A percentile compares a stretch with the other conserved stretches of the same genome.
These are phyloP conservation scores for Claviceps spartinae DNA, from an alignment of 2,329 filamentous ascomycete species.

Conservation along the genomic window DNA sequence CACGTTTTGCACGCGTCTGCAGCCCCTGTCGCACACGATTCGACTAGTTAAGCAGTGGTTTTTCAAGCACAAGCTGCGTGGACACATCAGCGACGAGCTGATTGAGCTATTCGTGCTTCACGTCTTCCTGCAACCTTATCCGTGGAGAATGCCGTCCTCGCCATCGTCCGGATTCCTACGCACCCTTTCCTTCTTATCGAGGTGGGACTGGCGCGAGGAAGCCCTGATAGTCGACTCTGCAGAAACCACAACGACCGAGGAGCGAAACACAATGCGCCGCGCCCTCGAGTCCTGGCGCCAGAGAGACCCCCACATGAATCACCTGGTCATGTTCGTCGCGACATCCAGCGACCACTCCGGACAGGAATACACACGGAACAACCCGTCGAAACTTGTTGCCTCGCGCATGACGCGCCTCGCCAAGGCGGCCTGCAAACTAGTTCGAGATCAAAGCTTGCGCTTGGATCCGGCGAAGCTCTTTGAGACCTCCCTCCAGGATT, in stretches of 20 bases:
- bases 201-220: conserved; percentile 84
- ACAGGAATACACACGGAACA: conserved; percentile 59
- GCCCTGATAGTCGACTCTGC: conserved; percentile 65
- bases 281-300: conserved; percentile 75
- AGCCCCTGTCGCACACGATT: conserved; percentile 67
- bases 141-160: conserved; percentile 67
- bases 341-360: conserved; percentile 68
- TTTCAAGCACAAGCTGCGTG: conserved; percentile 61
- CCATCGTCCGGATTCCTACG: conserved; percentile 69
- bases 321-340: conserved; percentile 65
- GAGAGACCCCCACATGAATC: conserved; percentile 80
- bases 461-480: conserved; percentile 49
- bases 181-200: conserved; percentile 63
- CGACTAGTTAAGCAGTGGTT: conserved; percentile 87
- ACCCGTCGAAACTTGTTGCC: conserved; percentile 70
- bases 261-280: conserved; percentile 50
- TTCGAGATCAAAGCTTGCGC: conserved; percentile 37
- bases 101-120: conserved; percentile 72
- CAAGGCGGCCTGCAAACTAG: conserved; percentile 54
- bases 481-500: conserved; percentile 57
- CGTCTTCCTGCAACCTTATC: conserved; percentile 68
- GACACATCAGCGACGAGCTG: conserved; percentile 65
- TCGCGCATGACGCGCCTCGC: conserved; percentile 72
- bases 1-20: conserved; percentile 67
- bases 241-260: conserved; percentile 45